These are phyloP conservation scores for Monosporozyma aquatica DNA, from an alignment of 805 yeast species.

Conservation along the genomic window DNA sequence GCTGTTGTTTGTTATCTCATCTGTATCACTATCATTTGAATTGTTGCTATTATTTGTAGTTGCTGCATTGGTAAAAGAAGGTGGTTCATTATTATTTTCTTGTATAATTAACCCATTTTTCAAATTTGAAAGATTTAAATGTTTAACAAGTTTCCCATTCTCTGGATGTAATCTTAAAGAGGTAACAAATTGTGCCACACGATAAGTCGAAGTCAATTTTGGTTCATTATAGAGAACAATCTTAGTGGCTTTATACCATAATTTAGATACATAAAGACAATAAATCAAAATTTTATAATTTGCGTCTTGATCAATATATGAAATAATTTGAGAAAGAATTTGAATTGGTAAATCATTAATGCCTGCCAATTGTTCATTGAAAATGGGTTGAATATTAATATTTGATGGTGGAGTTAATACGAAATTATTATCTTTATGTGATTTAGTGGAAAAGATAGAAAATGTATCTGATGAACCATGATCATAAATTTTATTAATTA, in stretches of 20 bases:
- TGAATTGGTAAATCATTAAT: slow-evolving; percentile 30
- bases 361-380: slow-evolving; percentile 12
- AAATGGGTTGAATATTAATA: slow-evolving; percentile 4
- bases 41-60: neutral
- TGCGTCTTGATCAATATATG: slow-evolving; percentile 18
- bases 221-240: slow-evolving; percentile 48
- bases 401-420: neutral
- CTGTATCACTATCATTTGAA: slow-evolving; percentile 7
- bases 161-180: slow-evolving; percentile 47
- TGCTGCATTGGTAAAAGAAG: neutral
- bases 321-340: slow-evolving; percentile 20
- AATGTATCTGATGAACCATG: slow-evolving; percentile 27
- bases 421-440: slow-evolving; percentile 10
- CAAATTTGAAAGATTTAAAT: slow-evolving; percentile 48
- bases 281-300: slow-evolving; percentile 24
- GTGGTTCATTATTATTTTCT: slow-evolving; percentile 14
- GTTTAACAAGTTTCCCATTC: slow-evolving; percentile 48
- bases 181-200: slow-evolving; percentile 73
- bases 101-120: slow-evolving; percentile 31
- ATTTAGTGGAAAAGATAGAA: slow-evolving; percentile 25
- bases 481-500: slow-evolving; percentile 27
- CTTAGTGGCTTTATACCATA: slow-evolving; percentile 44
- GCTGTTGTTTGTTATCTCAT: slow-evolving; percentile 5
- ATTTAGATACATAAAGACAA: slow-evolving; percentile 43
- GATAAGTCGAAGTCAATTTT: slow-evolving; percentile 56